Evolutionary conservation across 2,329 filamentous ascomycete species (phyloP), one percentile per base, ranked within the genome.

Genomic region (Aspergillus novofumigatus): DNA sequence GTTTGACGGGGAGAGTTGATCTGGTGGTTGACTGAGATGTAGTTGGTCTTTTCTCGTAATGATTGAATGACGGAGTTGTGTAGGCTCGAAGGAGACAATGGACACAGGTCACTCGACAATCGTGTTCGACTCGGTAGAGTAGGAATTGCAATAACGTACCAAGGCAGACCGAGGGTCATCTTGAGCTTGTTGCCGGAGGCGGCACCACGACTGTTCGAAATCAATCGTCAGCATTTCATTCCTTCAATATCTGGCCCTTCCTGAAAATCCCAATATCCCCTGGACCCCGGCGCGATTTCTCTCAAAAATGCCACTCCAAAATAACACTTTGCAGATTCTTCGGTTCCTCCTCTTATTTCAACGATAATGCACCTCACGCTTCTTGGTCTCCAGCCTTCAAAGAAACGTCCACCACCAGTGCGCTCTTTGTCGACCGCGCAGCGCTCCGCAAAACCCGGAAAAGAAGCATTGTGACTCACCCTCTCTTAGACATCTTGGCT

Each of bases 161-260:
- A 92, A 83, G 94, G 94, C 76, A 99, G 92, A 97, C 91, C 94
- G 82, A 99, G 91, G 81, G 94, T 97, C 94, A 99, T 99, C 90
- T 96, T 97, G 77, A 97, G 90, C 90, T 99, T 99, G 90, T 95
- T 95, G 87, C 94, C 94, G 77, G 92, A 90, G 86, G 91, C 89
- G 90, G 89, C 90, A 86, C 91, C 83, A 75, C 85, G 82, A 78
- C 83, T 85, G 68, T 69, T 67, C 38, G 55, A 52, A 52, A 52
- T 53, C 14, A 59, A 59, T 53, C 51, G 62, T 68, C 62, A 70
- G 67, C 60, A n/a, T 53, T 52, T 51, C 54, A n/a, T 21, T 53
- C 57, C 52, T 23, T 52, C 35, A 51, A 47, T 52, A 49, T 54
- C 50, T 51, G 35, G 20, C 52, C 25, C 55, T 52, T 49, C 35